phyloP scores from a whole-genome alignment of 2,329 filamentous ascomycete species.

The Fusarium sp. region DNA sequence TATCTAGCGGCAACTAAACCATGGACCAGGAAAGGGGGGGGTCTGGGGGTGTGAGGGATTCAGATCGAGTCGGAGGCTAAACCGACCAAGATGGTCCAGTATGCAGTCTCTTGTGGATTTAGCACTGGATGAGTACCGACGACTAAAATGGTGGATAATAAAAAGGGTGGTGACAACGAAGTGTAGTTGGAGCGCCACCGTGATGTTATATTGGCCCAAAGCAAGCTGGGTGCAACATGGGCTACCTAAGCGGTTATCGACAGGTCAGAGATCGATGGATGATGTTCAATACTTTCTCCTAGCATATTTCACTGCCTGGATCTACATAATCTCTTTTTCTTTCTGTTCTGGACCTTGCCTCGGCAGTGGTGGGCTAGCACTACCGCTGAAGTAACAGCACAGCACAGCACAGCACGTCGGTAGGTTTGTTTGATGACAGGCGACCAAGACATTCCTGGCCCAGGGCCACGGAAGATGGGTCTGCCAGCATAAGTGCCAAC shows the following conservation, averaged over 20 bases:
- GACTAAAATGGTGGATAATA: conserved; percentile 39
- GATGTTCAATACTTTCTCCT: conserved; percentile 6
- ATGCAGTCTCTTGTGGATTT: conserved; percentile 34
- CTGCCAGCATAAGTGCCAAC: conserved; percentile 6
- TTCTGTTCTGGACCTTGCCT: conserved; percentile 10
- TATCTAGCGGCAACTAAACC: conserved; percentile 40
- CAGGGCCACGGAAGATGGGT: conserved; percentile 6
- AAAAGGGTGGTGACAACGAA: conserved; percentile 38
- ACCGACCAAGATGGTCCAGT: conserved; percentile 26
- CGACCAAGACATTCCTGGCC: conserved; percentile 29
- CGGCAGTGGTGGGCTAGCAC: conserved; percentile 9
- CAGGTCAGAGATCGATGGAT: conserved; percentile 26
- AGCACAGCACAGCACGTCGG: neutral
- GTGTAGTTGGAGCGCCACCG: conserved; percentile 37
- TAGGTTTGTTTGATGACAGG: conserved; percentile 13
- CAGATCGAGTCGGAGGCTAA: conserved; percentile 35
- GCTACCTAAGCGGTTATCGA: conserved; percentile 30
- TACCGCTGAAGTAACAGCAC: conserved; percentile 12
- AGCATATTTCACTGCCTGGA: neutral
- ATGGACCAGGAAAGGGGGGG: conserved; percentile 37
- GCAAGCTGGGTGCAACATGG: conserved; percentile 31
- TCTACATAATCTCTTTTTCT: neutral
- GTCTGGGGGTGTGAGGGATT: conserved; percentile 25
- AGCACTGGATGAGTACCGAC: conserved; percentile 34
- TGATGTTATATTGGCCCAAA: conserved; percentile 35